These are phyloP conservation scores for Penicillium expansum DNA, from an alignment of 2,329 filamentous ascomycete species.

Conservation along the genomic window DNA sequence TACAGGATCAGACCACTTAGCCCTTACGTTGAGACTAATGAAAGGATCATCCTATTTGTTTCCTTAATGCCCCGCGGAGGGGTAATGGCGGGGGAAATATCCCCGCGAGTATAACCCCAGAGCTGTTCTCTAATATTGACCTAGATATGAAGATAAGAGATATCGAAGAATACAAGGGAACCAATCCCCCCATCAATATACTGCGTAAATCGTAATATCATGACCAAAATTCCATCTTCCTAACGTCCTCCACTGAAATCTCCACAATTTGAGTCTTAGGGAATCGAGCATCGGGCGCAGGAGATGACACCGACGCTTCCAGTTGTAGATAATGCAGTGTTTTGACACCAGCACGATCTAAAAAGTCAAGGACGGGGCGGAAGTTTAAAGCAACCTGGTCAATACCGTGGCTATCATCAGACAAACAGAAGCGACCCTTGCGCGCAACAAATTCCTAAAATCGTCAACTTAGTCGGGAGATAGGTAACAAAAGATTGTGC, in stretches of 20 bases:
- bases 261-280: conserved; percentile 35
- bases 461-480: background rate
- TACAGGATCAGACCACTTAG: background rate
- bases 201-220: background rate
- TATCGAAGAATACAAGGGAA: background rate
- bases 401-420: conserved; percentile 89
- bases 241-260: conserved; percentile 36
- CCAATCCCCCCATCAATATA: background rate
- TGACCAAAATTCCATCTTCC: conserved; percentile 34
- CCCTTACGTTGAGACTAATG: background rate
- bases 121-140: background rate
- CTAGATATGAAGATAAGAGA: background rate
- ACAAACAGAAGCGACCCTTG: conserved; percentile 81
- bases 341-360: conserved; percentile 52
- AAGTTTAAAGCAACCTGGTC: conserved; percentile 89
- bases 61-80: background rate
- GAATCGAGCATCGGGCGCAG: conserved; percentile 35
- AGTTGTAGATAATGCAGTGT: conserved; percentile 40
- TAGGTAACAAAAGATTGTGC: conserved; percentile 28
- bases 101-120: background rate
- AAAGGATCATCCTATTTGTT: background rate
- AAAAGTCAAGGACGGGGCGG: conserved; percentile 64
- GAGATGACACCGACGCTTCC: conserved; percentile 12
- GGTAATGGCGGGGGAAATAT: background rate
- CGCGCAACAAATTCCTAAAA: conserved; percentile 66